phyloP scores from a whole-genome alignment of 2,329 filamentous ascomycete species.

The Verticillium longisporum region DNA sequence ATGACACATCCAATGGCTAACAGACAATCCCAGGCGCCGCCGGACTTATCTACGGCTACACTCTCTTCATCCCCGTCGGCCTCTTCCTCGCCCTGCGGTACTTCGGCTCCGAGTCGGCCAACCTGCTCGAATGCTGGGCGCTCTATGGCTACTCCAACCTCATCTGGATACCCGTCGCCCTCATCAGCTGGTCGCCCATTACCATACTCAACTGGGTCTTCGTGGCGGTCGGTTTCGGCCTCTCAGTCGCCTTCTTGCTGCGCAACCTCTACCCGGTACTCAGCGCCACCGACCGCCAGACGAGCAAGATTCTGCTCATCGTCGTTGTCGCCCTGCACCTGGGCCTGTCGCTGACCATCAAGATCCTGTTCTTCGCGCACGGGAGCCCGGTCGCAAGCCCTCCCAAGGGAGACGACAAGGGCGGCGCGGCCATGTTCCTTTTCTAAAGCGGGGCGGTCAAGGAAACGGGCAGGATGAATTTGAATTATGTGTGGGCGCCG shows the following conservation, averaged over 20 bases:
- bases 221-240: slow-evolving; percentile 75
- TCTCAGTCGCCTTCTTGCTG: slow-evolving; percentile 77
- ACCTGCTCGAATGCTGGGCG: slow-evolving; percentile 90
- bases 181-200: slow-evolving; percentile 85
- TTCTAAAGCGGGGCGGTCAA: neutral
- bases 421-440: neutral
- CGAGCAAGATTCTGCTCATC: slow-evolving; percentile 79
- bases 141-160: slow-evolving; percentile 95
- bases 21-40: slow-evolving; percentile 56
- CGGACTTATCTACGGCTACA: slow-evolving; percentile 93
- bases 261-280: slow-evolving; percentile 87
- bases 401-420: slow-evolving; percentile 2
- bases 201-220: slow-evolving; percentile 89
- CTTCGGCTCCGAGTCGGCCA: slow-evolving; percentile 90
- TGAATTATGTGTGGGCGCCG: neutral
- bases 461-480: neutral
- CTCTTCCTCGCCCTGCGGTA: slow-evolving; percentile 88
- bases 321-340: slow-evolving; percentile 81
- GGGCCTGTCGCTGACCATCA: slow-evolving; percentile 88
- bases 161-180: slow-evolving; percentile 91
- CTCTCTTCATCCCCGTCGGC: slow-evolving; percentile 72
- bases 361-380: slow-evolving; percentile 91
- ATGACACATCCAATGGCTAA: slow-evolving; percentile 2
- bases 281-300: slow-evolving; percentile 86
- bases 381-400: slow-evolving; percentile 44